Evolutionary conservation across 768 basidiomycete genomes (phyloP), one percentile per base, ranked within the genome.

Genomic region (Suillus occidentalis): DNA sequence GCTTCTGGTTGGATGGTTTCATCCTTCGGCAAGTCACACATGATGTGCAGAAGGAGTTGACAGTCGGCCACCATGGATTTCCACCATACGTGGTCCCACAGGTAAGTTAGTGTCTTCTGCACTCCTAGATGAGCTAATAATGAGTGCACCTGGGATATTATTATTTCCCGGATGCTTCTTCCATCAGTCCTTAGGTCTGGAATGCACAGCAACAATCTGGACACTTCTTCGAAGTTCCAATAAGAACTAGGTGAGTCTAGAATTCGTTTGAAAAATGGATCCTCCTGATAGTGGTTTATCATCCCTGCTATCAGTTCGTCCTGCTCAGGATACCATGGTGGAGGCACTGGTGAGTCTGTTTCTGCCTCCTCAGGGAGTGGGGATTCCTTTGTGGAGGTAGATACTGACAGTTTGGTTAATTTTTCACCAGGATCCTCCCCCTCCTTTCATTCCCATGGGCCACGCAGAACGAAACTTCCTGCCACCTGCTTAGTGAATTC

Each of bases 171-270:
- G 0, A 4, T 4, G 4, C 4, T n/a, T 10, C 45, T 4, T 2
- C 4, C 45, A 0, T 12, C 16, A 0, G n/a, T 9, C 20, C 2
- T 45, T 1, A 45, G 0, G 9, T 45, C 20, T 5, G 45, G 45
- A 0, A 45, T 1, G 2, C 45, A 45, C 4, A 45, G 20, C 0
- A 45, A 0, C n/a, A 45, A 3, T 0, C 45, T 20, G 4, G 8
- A 8, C 4, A 2, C 6, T 2, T 9, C 52, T 8, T 34, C 52
- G 9, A 53, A 53, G 52, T 53, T 53, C 18, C 52, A 3, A 4
- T 31, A 53, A 1, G 9, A 3, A 0, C 1, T 8, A 5, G 31
- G 52, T 53, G 52, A 31, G 52, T 53, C 52, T 10, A 53, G 0
- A 0, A 53, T 53, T 4, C 4, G 0, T 20, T 20, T 34, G 18